These are phyloP conservation scores for Globisporangium cylindrosporum DNA, from an alignment of 352 stramenopile genomes.

Conservation along the genomic window DNA sequence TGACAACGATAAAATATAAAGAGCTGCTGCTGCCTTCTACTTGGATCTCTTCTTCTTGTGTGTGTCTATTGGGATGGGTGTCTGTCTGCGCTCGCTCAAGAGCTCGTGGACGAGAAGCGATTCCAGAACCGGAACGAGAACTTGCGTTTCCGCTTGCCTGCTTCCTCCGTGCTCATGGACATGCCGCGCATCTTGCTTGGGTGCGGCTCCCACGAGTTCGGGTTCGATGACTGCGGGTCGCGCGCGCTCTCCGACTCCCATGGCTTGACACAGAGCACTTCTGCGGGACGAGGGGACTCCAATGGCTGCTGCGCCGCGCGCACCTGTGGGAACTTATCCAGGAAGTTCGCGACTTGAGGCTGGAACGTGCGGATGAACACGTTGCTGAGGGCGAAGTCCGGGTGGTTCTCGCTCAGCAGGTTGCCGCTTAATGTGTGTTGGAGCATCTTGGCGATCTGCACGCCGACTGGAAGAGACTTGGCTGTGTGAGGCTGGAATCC, in stretches of 20 bases:
- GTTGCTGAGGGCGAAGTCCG: conserved; percentile 46
- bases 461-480: conserved; percentile 45
- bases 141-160: conserved; percentile 59
- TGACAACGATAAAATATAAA: conserved; percentile 10
- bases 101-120: conserved; percentile 15
- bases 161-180: conserved; percentile 51
- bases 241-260: conserved; percentile 24
- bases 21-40: conserved; percentile 2
- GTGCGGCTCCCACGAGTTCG: conserved; percentile 35
- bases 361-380: conserved; percentile 65
- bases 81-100: conserved; percentile 1
- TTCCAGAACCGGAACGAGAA: conserved; percentile 74
- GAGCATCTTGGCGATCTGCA: conserved; percentile 81
- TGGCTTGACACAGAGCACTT: conserved; percentile 25
- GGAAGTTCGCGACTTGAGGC: conserved; percentile 57
- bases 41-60: conserved; percentile 8
- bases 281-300: conserved; percentile 10
- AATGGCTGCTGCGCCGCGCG: conserved; percentile 15
- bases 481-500: conserved; percentile 61
- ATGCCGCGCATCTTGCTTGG: conserved; percentile 57
- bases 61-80: conserved; percentile 3
- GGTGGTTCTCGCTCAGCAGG: conserved; percentile 42
- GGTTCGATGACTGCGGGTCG: conserved; percentile 13
- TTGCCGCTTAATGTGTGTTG: conserved; percentile 72
- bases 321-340: conserved; percentile 61